Conservation (phyloP, 192 early-diverging fungal genomes). For the Thamnidium elegans region DNA sequence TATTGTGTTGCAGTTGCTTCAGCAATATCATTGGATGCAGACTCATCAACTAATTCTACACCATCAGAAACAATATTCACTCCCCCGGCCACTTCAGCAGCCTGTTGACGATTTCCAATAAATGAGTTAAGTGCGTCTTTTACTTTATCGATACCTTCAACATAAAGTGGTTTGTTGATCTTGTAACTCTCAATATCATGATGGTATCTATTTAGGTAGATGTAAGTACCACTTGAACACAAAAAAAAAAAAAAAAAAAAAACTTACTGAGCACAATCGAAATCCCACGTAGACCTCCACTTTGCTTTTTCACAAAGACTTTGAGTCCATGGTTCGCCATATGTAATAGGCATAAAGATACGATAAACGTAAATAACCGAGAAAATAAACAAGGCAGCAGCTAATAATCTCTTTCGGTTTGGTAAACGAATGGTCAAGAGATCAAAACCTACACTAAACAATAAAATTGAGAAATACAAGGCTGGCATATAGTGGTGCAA, state of each 20-base stretch:
- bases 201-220: slow-evolving; percentile 2
- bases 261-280: slow-evolving; percentile 37
- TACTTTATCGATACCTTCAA: slow-evolving; percentile 3
- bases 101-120: slow-evolving; percentile 1
- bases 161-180: not conserved
- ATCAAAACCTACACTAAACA: slow-evolving; percentile 75
- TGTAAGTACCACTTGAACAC: no score
- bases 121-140: slow-evolving; percentile 5
- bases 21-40: no score
- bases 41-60: not conserved
- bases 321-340: slow-evolving; percentile 79
- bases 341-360: slow-evolving; percentile 74
- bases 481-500: slow-evolving; percentile 96
- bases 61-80: slow-evolving; percentile 4
- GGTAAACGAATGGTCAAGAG: slow-evolving; percentile 64
- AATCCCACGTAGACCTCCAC: slow-evolving; percentile 72
- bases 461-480: slow-evolving; percentile 86
- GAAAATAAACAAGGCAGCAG: slow-evolving; percentile 48
- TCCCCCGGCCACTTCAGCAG: slow-evolving; percentile 9
- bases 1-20: not conserved
- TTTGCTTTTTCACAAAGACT: slow-evolving; percentile 74
- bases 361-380: slow-evolving; percentile 68
- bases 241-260: no score
- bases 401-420: slow-evolving; percentile 46
- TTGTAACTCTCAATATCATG: slow-evolving; percentile 3